Evolutionary conservation across 2,329 filamentous ascomycete genomes (phyloP), one percentile per base, ranked within the genome.

Genomic region (Trichoderma sp.): DNA sequence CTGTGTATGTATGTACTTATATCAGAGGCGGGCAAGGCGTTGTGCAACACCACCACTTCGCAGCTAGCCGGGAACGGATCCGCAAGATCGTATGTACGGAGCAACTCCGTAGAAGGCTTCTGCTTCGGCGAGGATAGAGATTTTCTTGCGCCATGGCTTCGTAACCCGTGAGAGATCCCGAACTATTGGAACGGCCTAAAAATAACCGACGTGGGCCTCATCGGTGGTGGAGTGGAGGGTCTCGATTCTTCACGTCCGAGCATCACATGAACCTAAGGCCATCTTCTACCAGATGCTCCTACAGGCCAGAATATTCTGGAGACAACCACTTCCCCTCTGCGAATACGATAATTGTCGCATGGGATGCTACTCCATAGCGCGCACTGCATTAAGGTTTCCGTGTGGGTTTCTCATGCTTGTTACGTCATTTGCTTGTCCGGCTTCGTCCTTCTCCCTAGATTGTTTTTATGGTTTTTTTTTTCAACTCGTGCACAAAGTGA

Each of bases 121-220:
- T 18, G n/a, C 56, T 29, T 69, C 53, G 53, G 63, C 27, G n/a
- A 38, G 45, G 35, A 56, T 31, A 65, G 41, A 50, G 38, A 69
- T 62, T 69, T 69, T 38, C 56, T 63, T 65, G 73, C 73, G 73
- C 73, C 60, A 71, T 66, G 31, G 60, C 60, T 33, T 63, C 60
- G 60, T 63, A n/a, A 31, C 33, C n/a, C 18, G 29, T 29, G 56
- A 69, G 65, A 64, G 66, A 18, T 71, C n/a, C 73, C 73, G 45
- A 71, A 56, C 73, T 59, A 63, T 71, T 71, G 73, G 73, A 63
- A 60, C 45, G 71, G 71, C 73, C 73, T 75, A 75, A 75, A 71
- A 75, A 75, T 75, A 75, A 75, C 73, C 73, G 59, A 64, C 73
- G 50, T 67, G 69, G 60, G 31, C 69, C 69, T 64, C 21, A 56